Conservation (phyloP, 345 rosid genomes). For the Microthlaspi erraticum region DNA sequence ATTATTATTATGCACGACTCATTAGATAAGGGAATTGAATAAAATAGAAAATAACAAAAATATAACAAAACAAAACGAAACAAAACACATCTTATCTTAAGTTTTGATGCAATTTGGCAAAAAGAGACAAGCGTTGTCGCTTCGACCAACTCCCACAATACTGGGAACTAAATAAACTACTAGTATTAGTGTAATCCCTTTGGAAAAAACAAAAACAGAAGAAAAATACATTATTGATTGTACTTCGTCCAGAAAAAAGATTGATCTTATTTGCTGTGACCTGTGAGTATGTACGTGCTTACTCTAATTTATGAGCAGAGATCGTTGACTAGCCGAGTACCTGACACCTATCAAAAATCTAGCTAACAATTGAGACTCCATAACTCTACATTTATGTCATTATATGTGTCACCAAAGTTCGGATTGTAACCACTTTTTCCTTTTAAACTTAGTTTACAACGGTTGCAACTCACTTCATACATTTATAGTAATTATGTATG, state of each 20-base stretch:
- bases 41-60: neutral
- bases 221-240: neutral
- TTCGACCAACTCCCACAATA: conserved; percentile 31
- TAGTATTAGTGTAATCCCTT: neutral
- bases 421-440: neutral
- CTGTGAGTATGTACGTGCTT: neutral
- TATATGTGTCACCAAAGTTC: neutral
- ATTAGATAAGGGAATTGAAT: conserved; percentile 15
- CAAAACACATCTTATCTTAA: conserved; percentile 36
- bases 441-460: conserved; percentile 2
- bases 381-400: neutral
- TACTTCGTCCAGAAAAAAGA: too few relatives aligned
- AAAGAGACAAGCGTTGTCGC: conserved; percentile 35
- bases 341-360: conserved; percentile 18
- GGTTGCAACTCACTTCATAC: neutral
- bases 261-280: too few relatives aligned
- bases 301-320: conserved; percentile 28
- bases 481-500: neutral
- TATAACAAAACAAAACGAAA: neutral
- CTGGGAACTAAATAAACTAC: conserved; percentile 25
- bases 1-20: conserved; percentile 38
- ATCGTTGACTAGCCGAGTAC: conserved; percentile 27
- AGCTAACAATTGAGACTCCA: conserved; percentile 23
- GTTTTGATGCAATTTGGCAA: conserved; percentile 25
- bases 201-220: neutral